Percentiles rank a stretch among this genome's conserved stretches.
phyloP scores from a whole-genome alignment of 331 rosid genomes.

The Erythrophleum ivorense region DNA sequence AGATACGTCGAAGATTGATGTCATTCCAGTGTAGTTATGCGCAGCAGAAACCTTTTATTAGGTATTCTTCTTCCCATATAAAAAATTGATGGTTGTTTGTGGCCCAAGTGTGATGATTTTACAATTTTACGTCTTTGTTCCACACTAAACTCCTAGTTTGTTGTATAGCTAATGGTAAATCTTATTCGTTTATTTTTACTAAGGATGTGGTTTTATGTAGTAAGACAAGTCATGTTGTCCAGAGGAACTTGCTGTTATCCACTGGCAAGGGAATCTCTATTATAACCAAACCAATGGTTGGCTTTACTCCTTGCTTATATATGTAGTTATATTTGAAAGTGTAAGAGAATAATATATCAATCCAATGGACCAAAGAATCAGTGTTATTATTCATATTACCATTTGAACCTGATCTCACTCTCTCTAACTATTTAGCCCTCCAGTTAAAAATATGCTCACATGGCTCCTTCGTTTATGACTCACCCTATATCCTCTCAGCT shows the following conservation, averaged over 20 bases:
- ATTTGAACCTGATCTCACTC: background rate
- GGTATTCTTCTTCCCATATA: slow-evolving; percentile 52
- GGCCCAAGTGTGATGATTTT: slow-evolving; percentile 62
- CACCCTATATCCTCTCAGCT: background rate
- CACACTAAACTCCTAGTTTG: slow-evolving; percentile 54
- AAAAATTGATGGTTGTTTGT: slow-evolving; percentile 40
- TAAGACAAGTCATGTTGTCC: slow-evolving; percentile 48
- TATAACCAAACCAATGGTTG: slow-evolving; percentile 13
- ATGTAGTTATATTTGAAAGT: slow-evolving; percentile 16
- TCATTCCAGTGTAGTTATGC: slow-evolving; percentile 80
- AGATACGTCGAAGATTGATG: slow-evolving; percentile 88
- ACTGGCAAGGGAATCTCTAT: background rate
- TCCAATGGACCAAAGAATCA: background rate
- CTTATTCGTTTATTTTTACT: slow-evolving; percentile 58
- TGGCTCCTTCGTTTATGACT: background rate
- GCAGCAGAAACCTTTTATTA: slow-evolving; percentile 35
- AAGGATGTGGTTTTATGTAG: slow-evolving; percentile 66
- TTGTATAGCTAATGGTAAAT: slow-evolving; percentile 82
- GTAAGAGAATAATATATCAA: background rate
- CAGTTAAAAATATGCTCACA: background rate
- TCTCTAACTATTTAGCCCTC: background rate
- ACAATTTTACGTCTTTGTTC: slow-evolving; percentile 45
- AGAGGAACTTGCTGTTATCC: slow-evolving; percentile 35
- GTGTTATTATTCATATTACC: background rate
- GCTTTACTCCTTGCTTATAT: slow-evolving; percentile 9